A percentile compares a stretch with the other conserved stretches of the same genome.
phyloP scores from a whole-genome alignment of 768 basidiomycete species.

The Mrakia frigida region DNA sequence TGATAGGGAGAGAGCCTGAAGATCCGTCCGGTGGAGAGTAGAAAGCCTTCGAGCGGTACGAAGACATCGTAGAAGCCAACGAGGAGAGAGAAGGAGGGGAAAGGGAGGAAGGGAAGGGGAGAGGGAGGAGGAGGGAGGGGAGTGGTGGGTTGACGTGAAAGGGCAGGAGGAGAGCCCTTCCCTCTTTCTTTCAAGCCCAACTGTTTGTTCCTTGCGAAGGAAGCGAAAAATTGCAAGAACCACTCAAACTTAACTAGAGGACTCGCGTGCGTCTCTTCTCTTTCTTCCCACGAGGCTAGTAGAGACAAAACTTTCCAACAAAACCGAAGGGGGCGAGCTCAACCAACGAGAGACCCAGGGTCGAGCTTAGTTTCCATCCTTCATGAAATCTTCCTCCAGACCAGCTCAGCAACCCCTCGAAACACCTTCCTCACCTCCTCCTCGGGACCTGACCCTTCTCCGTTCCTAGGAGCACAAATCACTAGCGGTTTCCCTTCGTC shows the following conservation, averaged over 20 bases:
- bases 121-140: background rate
- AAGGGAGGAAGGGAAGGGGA: background rate
- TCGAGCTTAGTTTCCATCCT: background rate
- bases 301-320: too few species aligned
- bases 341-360: too few species aligned
- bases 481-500: conserved; percentile 56
- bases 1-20: background rate
- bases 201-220: too few species aligned
- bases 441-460: conserved; percentile 31
- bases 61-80: background rate
- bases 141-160: too few species aligned
- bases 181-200: too few species aligned
- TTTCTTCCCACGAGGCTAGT: too few species aligned
- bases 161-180: too few species aligned
- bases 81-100: background rate
- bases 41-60: background rate
- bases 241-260: too few species aligned
- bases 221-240: too few species aligned
- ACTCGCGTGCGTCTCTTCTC: too few species aligned
- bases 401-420: conserved; percentile 33
- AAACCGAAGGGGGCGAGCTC: too few species aligned
- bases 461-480: background rate
- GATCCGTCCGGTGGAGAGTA: background rate
- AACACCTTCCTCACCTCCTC: conserved; percentile 43
- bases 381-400: conserved; percentile 33